Percentiles rank a stretch among this genome's conserved stretches.
phyloP scores from a whole-genome alignment of 306 rosid genomes.

The Ceratonia siliqua region DNA sequence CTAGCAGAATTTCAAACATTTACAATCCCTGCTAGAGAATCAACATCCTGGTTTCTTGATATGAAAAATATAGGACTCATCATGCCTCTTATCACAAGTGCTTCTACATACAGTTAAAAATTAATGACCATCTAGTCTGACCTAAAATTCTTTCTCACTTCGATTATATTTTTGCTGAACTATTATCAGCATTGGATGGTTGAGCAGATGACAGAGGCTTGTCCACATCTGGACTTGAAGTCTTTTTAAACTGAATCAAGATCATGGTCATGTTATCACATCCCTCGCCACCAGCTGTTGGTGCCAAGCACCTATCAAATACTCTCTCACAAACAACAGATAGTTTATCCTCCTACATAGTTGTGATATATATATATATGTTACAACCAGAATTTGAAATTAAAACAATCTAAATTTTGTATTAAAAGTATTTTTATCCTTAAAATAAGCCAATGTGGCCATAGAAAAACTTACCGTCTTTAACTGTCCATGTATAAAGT shows the following conservation, averaged over 20 bases:
- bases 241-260: conserved; percentile 81
- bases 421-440: neutral
- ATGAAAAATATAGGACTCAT: conserved; percentile 9
- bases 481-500: conserved; percentile 63
- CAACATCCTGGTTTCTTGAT: conserved; percentile 31
- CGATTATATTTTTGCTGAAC: neutral
- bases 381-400: neutral
- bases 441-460: conserved; percentile 3
- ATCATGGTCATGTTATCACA: conserved; percentile 99
- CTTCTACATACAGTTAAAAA: conserved; percentile 11
- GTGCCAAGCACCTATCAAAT: conserved; percentile 94
- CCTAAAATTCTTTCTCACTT: conserved; percentile 12
- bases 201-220: conserved; percentile 47
- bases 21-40: conserved; percentile 40
- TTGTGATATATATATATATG: neutral
- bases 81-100: conserved; percentile 18
- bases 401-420: conserved; percentile 11
- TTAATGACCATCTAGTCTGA: neutral
- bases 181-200: neutral
- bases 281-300: conserved; percentile 92
- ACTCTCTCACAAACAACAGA: conserved; percentile 87
- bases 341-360: conserved; percentile 77
- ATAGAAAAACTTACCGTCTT: conserved; percentile 28
- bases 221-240: conserved; percentile 33
- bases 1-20: conserved; percentile 34